Percentiles rank a stretch among this genome's conserved stretches.
Conservation (phyloP, 352 stramenopile species). For the Thalassiosira exigua region DNA sequence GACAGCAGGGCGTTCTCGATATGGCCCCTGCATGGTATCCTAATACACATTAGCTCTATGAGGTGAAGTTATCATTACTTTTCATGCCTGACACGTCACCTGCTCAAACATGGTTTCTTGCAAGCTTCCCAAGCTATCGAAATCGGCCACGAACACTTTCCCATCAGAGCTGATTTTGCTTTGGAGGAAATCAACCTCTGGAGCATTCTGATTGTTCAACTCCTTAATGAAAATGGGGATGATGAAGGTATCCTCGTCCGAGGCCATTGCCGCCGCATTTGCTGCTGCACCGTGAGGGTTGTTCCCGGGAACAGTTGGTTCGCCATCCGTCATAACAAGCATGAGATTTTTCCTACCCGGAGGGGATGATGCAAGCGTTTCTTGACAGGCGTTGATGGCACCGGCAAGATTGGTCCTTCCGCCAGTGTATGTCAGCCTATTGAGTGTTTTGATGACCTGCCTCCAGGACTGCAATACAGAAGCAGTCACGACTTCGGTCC, state of each 20-base stretch:
- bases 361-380: constrained; percentile 12
- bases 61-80: no score
- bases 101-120: constrained; percentile 37
- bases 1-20: no score
- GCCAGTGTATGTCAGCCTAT: constrained; percentile 18
- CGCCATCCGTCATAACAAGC: constrained; percentile 24
- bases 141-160: constrained; percentile 37
- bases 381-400: constrained; percentile 30
- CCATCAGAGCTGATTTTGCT: constrained; percentile 37
- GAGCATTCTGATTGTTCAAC: neutral
- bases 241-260: constrained; percentile 22
- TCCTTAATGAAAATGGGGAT: constrained; percentile 37
- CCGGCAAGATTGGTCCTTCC: constrained; percentile 28
- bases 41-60: no score
- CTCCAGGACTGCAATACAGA: constrained; percentile 13
- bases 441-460: constrained; percentile 23
- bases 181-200: constrained; percentile 8
- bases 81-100: constrained; percentile 25
- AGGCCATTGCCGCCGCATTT: constrained; percentile 19
- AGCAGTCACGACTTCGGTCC: constrained; percentile 11
- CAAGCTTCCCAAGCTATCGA: constrained; percentile 24
- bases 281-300: constrained; percentile 6
- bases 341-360: constrained; percentile 38
- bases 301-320: neutral
- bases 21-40: no score